Base-by-base conservation (phyloP, 2,329 filamentous ascomycete species). In the Cladophialophora immunda region DNA sequence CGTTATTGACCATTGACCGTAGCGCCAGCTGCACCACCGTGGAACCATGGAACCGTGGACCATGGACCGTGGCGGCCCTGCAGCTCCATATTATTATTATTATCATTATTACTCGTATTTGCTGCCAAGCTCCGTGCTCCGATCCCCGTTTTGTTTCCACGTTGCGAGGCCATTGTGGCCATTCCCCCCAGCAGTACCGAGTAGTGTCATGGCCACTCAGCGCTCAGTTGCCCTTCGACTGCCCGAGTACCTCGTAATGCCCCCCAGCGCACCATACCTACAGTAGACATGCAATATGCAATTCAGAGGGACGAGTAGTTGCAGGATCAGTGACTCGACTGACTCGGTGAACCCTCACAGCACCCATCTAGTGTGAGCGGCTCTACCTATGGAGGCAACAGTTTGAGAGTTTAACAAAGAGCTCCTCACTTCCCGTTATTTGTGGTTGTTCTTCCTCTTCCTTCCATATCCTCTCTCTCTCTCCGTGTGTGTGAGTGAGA, bases 61-160 rank as follows among this genome's bases (percentile, higher is more conserved):
- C n/a, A 17, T 41, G 38, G 38, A 19, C 38, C 38, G 5, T 17
- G n/a, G n/a, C n/a, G n/a, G n/a, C n/a, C n/a, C n/a, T n/a, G n/a
- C n/a, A n/a, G n/a, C n/a, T n/a, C n/a, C n/a, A n/a, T n/a, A n/a
- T n/a, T n/a, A n/a, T n/a, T n/a, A n/a, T n/a, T n/a, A n/a, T n/a
- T n/a, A n/a, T n/a, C n/a, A n/a, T n/a, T n/a, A n/a, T n/a, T n/a
- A n/a, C n/a, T n/a, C n/a, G n/a, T 41, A 5, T 41, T 17, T 17
- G 13, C 38, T 41, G 4, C 38, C 38, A n/a, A 41, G 38, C 38
- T 41, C 38, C 38, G 38, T 41, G 4, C 15, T 41, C 38, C 38
- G 38, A 41, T 41, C 38, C 15, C n/a, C 38, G n/a, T 41, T 41
- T 41, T 41, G 38, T 41, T 41, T 41, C 38, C 38, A 41, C 38